Base-by-base conservation (phyloP, 108 stramenopile species). In the Fragilariopsis cylindrus region DNA sequence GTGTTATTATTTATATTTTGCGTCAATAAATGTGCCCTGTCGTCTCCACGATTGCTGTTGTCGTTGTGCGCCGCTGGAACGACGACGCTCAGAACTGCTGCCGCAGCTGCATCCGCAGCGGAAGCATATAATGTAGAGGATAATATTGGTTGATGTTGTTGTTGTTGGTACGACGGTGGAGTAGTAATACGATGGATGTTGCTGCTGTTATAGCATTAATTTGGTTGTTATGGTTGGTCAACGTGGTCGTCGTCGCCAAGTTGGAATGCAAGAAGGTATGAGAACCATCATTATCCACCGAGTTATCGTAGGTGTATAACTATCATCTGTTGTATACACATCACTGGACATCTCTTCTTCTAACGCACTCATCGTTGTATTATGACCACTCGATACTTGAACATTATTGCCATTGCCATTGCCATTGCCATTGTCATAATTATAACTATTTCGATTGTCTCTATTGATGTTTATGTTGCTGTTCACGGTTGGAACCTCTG, bases 361-460 rank as follows among this genome's bases (percentile, higher is more conserved):
- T 16, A 69, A 54, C 8, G 68, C 68, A 52, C 5, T 69, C 53
- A 69, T 54, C 50, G 12, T 60, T n/a, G 53, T n/a, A 54, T n/a
- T 54, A n/a, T n/a, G 15, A 54, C 53, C 15, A n/a, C 13, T n/a
- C 53, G 53, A n/a, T n/a, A 54, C 53, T n/a, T n/a, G 15, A 40
- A 60, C 60, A 40, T 60, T 11, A 16, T 19, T 40, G 42, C 48
- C 19, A 12, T 30, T 3, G 21, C 21, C 21, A 30, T 30, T 30
- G 21, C 21, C 21, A 30, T 30, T 30, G 21, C 21, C 21, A 30
- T 13, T n/a, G 1, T 54, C 15, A 52, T 4, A 12, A 16, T 6
- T 30, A 7, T 9, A 16, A 6, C 30, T 54, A 57, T 60, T 58
- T 8, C 19, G 45, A 47, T 30, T 30, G 4, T 60, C 39, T 40